phyloP scores from a whole-genome alignment of 2,329 filamentous ascomycete genomes.

The Intubia oerlemansii region DNA sequence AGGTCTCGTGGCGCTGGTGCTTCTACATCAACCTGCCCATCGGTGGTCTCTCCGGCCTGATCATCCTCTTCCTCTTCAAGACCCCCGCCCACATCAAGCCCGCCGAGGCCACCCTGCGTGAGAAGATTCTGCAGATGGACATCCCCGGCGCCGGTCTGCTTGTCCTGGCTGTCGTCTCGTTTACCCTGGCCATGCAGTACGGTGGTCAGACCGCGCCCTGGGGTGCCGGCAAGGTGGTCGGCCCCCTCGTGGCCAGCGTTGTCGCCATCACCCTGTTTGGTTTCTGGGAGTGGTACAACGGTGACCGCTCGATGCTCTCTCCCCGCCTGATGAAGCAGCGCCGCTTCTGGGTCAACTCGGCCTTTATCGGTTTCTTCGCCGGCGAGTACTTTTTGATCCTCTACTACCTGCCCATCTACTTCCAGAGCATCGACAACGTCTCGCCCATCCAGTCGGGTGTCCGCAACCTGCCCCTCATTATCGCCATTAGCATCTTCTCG shows the following conservation, averaged over 20 bases:
- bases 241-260: conserved; percentile 13
- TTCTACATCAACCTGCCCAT: conserved; percentile 15
- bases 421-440: conserved; percentile 14
- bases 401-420: conserved; percentile 16
- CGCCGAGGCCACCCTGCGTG: conserved; percentile 10
- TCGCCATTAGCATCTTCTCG: conserved; percentile 9
- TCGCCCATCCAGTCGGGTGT: conserved; percentile 14
- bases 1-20: conserved; percentile 12
- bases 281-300: conserved; percentile 14
- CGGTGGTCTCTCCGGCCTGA: conserved; percentile 10
- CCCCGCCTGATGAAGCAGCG: conserved; percentile 20
- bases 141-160: conserved; percentile 17
- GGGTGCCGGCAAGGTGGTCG: conserved; percentile 14
- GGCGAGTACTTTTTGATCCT: conserved; percentile 19
- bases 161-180: conserved; percentile 17
- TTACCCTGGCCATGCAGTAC: conserved; percentile 21
- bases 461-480: conserved; percentile 9
- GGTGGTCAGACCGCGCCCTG: conserved; percentile 19
- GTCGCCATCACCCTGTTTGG: conserved; percentile 12
- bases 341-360: conserved; percentile 19
- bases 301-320: conserved; percentile 27
- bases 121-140: conserved; percentile 22
- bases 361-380: conserved; percentile 21
- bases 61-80: conserved; percentile 15
- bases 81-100: conserved; percentile 15